Conservation (phyloP, 225 moss, liverwort and hornwort species). For the Marchantia paleacea region DNA sequence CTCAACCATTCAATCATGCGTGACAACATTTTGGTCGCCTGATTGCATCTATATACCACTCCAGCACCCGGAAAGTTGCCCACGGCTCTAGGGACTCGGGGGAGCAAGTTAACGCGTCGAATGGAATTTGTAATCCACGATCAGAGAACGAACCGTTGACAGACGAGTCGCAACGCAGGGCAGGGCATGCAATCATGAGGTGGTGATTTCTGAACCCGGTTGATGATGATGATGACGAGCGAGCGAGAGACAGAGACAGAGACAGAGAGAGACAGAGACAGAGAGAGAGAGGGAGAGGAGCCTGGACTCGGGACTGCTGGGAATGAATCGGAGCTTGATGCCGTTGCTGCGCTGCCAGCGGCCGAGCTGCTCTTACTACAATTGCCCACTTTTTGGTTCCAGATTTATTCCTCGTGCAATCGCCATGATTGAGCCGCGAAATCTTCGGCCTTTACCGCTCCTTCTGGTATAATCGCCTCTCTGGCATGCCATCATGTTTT, state of each 20-base stretch:
- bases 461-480: not conserved
- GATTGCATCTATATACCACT: not conserved
- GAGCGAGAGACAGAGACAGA: not conserved
- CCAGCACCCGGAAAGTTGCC: no score
- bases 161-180: not conserved
- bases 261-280: no score
- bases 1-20: not conserved
- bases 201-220: not conserved
- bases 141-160: not conserved
- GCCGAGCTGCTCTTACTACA: not conserved
- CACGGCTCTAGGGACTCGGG: no score
- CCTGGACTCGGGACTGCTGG: not conserved
- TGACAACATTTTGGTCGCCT: not conserved
- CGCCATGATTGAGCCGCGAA: not conserved
- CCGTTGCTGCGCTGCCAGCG: not conserved
- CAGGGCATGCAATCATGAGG: not conserved
- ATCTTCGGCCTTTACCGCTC: not conserved
- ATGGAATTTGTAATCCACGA: not conserved
- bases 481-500: slow-evolving; percentile 9
- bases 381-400: not conserved
- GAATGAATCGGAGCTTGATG: not conserved
- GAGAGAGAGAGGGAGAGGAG: no score
- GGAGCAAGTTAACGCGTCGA: not conserved
- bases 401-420: not conserved
- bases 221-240: not conserved